Conservation (phyloP, 257 asterid genomes). For the Solanum sejunctum region DNA sequence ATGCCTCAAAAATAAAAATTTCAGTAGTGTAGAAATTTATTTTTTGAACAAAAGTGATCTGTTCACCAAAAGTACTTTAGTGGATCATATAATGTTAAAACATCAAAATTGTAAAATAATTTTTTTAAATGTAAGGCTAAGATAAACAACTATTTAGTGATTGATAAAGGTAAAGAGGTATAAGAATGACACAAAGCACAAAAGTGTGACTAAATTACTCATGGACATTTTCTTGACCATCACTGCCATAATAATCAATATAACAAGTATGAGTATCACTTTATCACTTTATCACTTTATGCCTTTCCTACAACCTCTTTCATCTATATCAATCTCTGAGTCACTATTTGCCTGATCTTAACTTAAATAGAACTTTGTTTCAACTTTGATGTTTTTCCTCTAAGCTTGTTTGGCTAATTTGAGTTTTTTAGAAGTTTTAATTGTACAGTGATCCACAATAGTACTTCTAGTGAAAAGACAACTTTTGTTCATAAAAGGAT, state of each 20-base stretch:
- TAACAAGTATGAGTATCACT: conserved; percentile 10
- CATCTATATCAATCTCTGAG: conserved; percentile 13
- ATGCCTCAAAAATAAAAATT: no score
- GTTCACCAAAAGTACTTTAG: neutral
- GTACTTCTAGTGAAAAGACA: conserved; percentile 55
- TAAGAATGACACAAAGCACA: no score
- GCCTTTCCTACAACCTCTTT: conserved; percentile 10
- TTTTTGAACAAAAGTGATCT: neutral
- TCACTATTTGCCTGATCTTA: conserved; percentile 1
- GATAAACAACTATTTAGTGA: no score
- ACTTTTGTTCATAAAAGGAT: conserved; percentile 24
- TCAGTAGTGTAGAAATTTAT: no score
- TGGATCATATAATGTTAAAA: no score
- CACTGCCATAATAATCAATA: conserved; percentile 12
- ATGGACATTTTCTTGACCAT: conserved; percentile 4
- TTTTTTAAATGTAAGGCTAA: neutral
- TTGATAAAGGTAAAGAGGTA: no score
- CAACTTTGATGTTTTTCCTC: neutral
- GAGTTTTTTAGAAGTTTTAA: conserved; percentile 57
- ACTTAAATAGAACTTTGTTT: conserved; percentile 9
- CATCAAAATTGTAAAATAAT: no score
- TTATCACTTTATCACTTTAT: neutral
- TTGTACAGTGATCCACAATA: conserved; percentile 63
- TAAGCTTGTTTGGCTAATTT: conserved; percentile 52
- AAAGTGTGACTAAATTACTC: conserved; percentile 2